A percentile compares a stretch with the other conserved stretches of the same genome.
Conservation (phyloP, 805 yeast genomes). For the Ogataea ramenticola region DNA sequence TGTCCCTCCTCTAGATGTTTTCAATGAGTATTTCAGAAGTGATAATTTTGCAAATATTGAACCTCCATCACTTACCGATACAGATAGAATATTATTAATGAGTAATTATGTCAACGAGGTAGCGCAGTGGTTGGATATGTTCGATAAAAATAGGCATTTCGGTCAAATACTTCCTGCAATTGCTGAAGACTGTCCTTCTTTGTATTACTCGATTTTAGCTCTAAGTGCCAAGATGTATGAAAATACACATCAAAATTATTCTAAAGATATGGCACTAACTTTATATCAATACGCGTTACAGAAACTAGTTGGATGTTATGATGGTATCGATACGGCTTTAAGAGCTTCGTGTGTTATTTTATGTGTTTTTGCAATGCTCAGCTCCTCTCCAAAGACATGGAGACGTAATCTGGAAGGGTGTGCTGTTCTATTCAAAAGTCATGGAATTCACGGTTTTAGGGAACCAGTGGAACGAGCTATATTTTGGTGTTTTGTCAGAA, state of each 20-base stretch:
- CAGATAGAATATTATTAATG: constrained; percentile 17
- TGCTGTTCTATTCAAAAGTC: constrained; percentile 28
- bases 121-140: constrained; percentile 20
- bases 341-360: constrained; percentile 17
- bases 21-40: constrained; percentile 5
- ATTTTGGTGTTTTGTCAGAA: constrained; percentile 37
- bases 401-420: constrained; percentile 36
- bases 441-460: constrained; percentile 32
- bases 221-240: constrained; percentile 8
- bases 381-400: constrained; percentile 32
- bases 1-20: constrained; percentile 6
- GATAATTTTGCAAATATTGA: constrained; percentile 5
- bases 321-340: constrained; percentile 10
- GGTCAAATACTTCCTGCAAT: constrained; percentile 14
- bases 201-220: constrained; percentile 5
- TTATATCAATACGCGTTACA: constrained; percentile 8
- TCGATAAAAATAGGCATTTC: constrained; percentile 15
- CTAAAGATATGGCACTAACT: constrained; percentile 4
- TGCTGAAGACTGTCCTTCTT: constrained; percentile 9
- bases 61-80: constrained; percentile 4
- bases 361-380: constrained; percentile 36
- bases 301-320: constrained; percentile 14
- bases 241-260: constrained; percentile 5
- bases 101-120: constrained; percentile 13
- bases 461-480: constrained; percentile 27